Evolutionary conservation across 2,329 filamentous ascomycete species (phyloP).

Genomic region (Trichoderma sp.): DNA sequence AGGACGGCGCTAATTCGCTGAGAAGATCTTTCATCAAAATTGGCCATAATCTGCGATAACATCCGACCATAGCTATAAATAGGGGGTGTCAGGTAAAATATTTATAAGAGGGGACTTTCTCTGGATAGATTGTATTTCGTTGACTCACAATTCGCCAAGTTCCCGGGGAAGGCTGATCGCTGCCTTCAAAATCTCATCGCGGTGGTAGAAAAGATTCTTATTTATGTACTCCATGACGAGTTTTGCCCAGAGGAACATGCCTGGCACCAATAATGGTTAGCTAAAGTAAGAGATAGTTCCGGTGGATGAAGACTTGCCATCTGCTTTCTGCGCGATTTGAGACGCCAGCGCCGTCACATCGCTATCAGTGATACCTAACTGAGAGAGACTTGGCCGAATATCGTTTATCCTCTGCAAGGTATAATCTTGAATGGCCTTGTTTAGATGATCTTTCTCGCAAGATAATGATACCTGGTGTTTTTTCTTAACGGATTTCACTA

Average conservation of each 20-base stretch:
- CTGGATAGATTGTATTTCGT: neutral
- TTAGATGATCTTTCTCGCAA: neutral
- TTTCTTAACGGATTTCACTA: neutral
- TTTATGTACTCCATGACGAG: slow-evolving; percentile 36
- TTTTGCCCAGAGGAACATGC: slow-evolving; percentile 40
- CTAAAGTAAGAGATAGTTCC: neutral
- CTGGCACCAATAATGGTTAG: slow-evolving; percentile 21
- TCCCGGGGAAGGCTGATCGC: slow-evolving; percentile 28
- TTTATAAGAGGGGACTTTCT: neutral
- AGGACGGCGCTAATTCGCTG: slow-evolving; percentile 31
- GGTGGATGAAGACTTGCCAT: slow-evolving; percentile 26
- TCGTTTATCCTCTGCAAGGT: neutral
- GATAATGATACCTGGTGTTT: slow-evolving; percentile 12
- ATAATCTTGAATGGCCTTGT: slow-evolving; percentile 1
- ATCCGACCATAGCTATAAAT: slow-evolving; percentile 33
- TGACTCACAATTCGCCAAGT: slow-evolving; percentile 16
- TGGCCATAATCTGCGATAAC: slow-evolving; percentile 26
- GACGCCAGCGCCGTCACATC: slow-evolving; percentile 23
- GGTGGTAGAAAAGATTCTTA: slow-evolving; percentile 31
- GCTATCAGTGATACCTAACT: slow-evolving; percentile 12
- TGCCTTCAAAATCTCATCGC: slow-evolving; percentile 23
- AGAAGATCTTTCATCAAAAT: slow-evolving; percentile 30
- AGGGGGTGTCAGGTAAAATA: neutral
- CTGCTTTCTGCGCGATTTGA: slow-evolving; percentile 27
- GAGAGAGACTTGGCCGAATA: neutral